Evolutionary conservation across 495 filamentous ascomycete species (phyloP), one percentile per base, ranked within the genome.

Genomic region (Podospora sp.): DNA sequence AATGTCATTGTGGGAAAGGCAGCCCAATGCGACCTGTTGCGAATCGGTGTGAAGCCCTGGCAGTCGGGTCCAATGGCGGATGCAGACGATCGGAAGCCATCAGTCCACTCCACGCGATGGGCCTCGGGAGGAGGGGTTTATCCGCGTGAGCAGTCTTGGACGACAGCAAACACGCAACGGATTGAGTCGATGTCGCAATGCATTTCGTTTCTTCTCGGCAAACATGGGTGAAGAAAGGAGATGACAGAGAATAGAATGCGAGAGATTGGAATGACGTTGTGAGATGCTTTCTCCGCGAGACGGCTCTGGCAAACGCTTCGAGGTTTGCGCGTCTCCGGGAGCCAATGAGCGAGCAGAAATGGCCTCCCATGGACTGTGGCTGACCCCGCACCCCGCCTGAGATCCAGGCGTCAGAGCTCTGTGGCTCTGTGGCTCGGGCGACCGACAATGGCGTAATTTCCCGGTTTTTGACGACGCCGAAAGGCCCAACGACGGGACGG

Each of bases 31-130:
- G 52, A 24, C 24, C 22, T 22, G 1, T 55, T n/a, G 52, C 5
- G 52, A 55, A 55, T 22, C 22, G 52, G 52, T 55, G 52, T 55
- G 52, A 21, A 55, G 52, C 52, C 52, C 52, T 26, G 24, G 52
- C 24, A 3, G 52, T n/a, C 20, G 52, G 52, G 52, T 24, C 52
- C 52, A 55, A 26, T 55, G 7, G 52, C 20, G 24, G 7, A 24
- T 55, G 52, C 52, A 55, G 52, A 7, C 4, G 2, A 26, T 55
- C 52, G 52, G 40, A 55, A 4, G 52, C 2, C 52, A 14, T 24
- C 21, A n/a, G n/a, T n/a, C n/a, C n/a, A n/a, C n/a, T 24, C 52
- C 52, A 26, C 20, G 52, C 7, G 24, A 22, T 24, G 52, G 20
- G n/a, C 52, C 16, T 22, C 21, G 52, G 24, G n/a, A 26, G 52